Evolutionary conservation across 306 rosid genomes (phyloP).

Genomic region (Malus domestica): ASM211411v1 NC_041799.1:34156001-34156500

Average conservation of each 20-base stretch:
- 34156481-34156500: constrained; percentile 49
- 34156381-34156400: neutral
- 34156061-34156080: neutral
- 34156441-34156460: constrained; percentile 11
- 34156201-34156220: constrained; percentile 81
- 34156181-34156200: constrained; percentile 40
- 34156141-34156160: constrained; percentile 30
- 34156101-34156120: neutral
- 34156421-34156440: neutral
- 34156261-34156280: constrained; percentile 77
- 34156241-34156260: constrained; percentile 92
- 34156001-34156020: neutral
- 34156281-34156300: constrained; percentile 96
- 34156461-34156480: constrained; percentile 58
- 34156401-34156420: neutral
- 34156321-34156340: constrained; percentile 55
- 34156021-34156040: neutral
- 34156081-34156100: neutral
- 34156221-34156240: constrained; percentile 82
- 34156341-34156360: constrained; percentile 6
- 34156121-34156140: neutral
- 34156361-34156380: neutral
- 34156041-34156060: neutral
- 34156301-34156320: constrained; percentile 92
- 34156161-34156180: constrained; percentile 41